Conservation (phyloP, 2,329 filamentous ascomycete genomes). For the Alternaria arborescens region DNA sequence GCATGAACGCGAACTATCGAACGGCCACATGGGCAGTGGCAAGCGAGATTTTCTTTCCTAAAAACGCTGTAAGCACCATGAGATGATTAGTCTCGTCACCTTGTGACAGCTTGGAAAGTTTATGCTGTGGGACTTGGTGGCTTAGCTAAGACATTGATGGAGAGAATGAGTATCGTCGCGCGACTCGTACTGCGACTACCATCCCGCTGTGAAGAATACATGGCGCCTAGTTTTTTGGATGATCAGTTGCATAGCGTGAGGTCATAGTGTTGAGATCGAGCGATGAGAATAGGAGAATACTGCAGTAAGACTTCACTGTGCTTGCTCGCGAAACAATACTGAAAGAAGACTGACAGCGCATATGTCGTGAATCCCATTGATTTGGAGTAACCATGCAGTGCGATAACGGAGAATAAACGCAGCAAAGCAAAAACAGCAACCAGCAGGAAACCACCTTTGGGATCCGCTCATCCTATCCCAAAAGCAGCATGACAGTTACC, state of each 20-base stretch:
- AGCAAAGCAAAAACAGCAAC: not conserved
- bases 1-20: constrained; percentile 9
- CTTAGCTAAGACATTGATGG: not conserved
- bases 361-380: constrained; percentile 6
- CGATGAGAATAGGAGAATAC: not conserved
- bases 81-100: not conserved
- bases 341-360: constrained; percentile 6
- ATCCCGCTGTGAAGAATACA: not conserved
- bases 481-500: constrained; percentile 1
- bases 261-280: constrained; percentile 1
- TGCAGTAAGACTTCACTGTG: constrained; percentile 1
- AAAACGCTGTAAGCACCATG: not conserved
- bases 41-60: constrained; percentile 2
- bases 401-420: not conserved
- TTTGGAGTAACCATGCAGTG: constrained; percentile 4
- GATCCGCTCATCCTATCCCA: not conserved
- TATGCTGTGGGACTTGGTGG: constrained; percentile 15
- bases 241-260: not conserved
- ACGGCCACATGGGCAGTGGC: constrained; percentile 1
- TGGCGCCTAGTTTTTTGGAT: not conserved
- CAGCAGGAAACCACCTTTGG: not conserved
- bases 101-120: constrained; percentile 7
- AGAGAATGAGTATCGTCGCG: not conserved
- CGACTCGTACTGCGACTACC: not conserved
- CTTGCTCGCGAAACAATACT: constrained; percentile 1